Conservation (phyloP, 1,139 yeast genomes). For the Wickerhamomyces sp. region DNA sequence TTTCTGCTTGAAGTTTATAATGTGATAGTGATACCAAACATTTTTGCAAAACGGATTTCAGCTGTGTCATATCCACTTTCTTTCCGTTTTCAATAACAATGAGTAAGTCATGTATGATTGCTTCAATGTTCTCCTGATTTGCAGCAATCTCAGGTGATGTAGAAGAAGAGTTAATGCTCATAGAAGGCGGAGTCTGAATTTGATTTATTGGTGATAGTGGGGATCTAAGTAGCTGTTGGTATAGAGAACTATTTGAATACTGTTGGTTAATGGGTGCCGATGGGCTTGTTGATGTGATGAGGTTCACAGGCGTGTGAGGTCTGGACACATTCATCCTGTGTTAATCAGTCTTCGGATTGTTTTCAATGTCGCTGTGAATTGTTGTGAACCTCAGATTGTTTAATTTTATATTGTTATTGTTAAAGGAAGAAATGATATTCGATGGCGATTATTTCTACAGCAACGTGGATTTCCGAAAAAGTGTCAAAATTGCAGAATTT, state of each 20-base stretch:
- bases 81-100: conserved; percentile 4
- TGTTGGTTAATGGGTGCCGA: neutral
- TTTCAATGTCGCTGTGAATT: neutral
- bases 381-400: neutral
- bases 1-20: conserved; percentile 18
- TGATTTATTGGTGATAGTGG: conserved; percentile 4
- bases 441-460: conserved; percentile 3
- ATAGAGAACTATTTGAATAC: neutral
- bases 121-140: conserved; percentile 9
- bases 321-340: conserved; percentile 4
- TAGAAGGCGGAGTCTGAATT: neutral
- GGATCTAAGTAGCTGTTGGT: neutral
- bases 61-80: conserved; percentile 2
- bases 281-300: conserved; percentile 4
- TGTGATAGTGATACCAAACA: conserved; percentile 18
- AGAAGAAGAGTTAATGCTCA: neutral
- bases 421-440: neutral
- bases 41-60: conserved; percentile 13
- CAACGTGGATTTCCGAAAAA: no score
- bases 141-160: neutral
- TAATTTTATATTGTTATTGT: no score
- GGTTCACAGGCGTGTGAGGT: conserved; percentile 14
- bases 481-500: no score
- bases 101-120: conserved; percentile 5
- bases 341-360: neutral